A percentile compares a stretch with the other conserved stretches of the same genome.
Evolutionary conservation across 352 stramenopile species (phyloP).

Genomic region (Phytophthora sp.): DNA sequence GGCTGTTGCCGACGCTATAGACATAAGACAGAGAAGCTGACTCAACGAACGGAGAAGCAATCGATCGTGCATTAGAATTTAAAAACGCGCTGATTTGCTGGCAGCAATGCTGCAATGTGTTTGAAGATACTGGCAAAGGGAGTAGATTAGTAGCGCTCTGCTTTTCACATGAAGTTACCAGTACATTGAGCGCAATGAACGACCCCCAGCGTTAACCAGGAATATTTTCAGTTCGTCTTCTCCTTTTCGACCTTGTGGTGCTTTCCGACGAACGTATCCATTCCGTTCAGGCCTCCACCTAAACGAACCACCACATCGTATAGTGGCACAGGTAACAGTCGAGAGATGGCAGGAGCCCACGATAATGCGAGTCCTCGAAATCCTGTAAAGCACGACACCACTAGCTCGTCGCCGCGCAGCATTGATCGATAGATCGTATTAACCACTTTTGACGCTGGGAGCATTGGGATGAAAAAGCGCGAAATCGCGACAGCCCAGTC

Average conservation of each 20-base stretch:
- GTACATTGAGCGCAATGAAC: too few relatives aligned
- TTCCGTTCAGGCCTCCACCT: slow-evolving; percentile 67
- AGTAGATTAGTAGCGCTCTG: too few relatives aligned
- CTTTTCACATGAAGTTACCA: too few relatives aligned
- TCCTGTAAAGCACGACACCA: slow-evolving; percentile 70
- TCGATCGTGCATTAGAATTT: too few relatives aligned
- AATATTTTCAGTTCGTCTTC: slow-evolving; percentile 3
- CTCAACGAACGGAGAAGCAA: too few relatives aligned
- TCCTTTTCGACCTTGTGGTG: slow-evolving; percentile 42
- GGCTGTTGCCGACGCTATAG: too few relatives aligned
- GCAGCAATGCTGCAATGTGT: too few relatives aligned
- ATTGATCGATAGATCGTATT: slow-evolving; percentile 66
- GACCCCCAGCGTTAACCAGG: too few relatives aligned
- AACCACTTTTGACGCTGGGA: slow-evolving; percentile 55
- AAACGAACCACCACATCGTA: slow-evolving; percentile 64
- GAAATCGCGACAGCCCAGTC: slow-evolving; percentile 43
- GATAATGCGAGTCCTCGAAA: slow-evolving; percentile 60
- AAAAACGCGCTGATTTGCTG: too few relatives aligned
- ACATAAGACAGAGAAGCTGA: too few relatives aligned
- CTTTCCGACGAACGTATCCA: slow-evolving; percentile 81
- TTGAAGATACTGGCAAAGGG: too few relatives aligned
- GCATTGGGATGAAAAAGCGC: slow-evolving; percentile 54
- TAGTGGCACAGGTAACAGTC: slow-evolving; percentile 58
- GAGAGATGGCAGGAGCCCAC: slow-evolving; percentile 53
- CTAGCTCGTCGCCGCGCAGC: slow-evolving; percentile 48